These are phyloP conservation scores for Phyllostachys edulis DNA, from an alignment of 176 grass and related monocot species.

Conservation along the genomic window DNA sequence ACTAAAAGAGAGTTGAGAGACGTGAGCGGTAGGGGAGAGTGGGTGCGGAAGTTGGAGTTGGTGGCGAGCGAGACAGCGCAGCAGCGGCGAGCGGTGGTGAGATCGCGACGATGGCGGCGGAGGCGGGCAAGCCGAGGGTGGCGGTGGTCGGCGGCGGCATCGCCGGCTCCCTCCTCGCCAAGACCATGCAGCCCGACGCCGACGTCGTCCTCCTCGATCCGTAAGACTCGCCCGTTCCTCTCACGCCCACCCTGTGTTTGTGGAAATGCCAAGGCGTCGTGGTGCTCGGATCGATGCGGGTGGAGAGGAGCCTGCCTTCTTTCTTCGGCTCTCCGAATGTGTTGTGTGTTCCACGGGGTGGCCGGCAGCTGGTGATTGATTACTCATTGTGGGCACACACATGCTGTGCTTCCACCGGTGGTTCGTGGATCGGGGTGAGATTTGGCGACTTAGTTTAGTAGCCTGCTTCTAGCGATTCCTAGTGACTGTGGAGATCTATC, in stretches of 20 bases:
- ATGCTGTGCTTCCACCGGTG: background rate
- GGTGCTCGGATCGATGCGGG: background rate
- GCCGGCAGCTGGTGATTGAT: background rate
- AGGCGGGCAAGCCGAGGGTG: constrained; percentile 39
- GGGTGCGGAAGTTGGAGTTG: too few relatives aligned
- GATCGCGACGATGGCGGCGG: constrained; percentile 4
- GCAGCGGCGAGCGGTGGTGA: background rate
- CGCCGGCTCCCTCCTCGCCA: constrained; percentile 64
- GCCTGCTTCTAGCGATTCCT: background rate
- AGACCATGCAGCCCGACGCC: constrained; percentile 57
- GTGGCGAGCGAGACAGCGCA: background rate
- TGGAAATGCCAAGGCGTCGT: background rate
- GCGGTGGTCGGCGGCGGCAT: constrained; percentile 73
- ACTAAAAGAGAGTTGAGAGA: background rate
- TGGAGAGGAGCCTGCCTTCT: background rate
- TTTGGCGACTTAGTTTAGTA: background rate
- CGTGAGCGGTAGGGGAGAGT: too few relatives aligned
- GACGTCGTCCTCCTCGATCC: constrained; percentile 69
- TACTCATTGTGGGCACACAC: too few relatives aligned
- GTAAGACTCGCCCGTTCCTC: constrained; percentile 25
- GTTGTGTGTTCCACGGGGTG: background rate
- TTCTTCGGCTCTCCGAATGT: background rate
- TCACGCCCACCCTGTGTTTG: background rate
- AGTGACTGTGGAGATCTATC: background rate
- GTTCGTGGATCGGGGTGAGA: background rate